Evolutionary conservation across 495 filamentous ascomycete species (phyloP), one percentile per base, ranked within the genome.

Genomic region (Penicillium odoratum): DNA sequence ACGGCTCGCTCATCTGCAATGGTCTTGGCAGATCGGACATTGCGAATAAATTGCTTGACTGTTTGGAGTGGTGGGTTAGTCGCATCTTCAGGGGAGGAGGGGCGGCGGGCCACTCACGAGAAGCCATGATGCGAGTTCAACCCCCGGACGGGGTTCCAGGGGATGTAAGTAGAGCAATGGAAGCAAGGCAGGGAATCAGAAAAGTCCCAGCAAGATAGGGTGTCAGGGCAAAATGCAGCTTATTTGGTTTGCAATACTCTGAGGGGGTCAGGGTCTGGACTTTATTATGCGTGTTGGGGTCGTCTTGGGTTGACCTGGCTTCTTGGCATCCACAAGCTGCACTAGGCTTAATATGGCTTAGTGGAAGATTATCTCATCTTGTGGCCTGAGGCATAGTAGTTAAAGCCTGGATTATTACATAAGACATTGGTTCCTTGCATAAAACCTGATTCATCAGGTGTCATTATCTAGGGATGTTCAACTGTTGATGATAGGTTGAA

Each of bases 41-140:
- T 97, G 70, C 94, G 92, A 76, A 98, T 98, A 78, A 98, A 98
- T 81, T 97, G 93, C 78, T 98, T 98, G 72, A 98, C 93, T 97
- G 65, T 61, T 57, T 38, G 2, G 48, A 16, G 36, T 45, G 59
- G 51, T 51, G 60, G 49, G 58, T 57, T 62, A 64, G 66, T 58
- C 30, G 54, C 58, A 68, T 58, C 65, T 47, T 74, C 69, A 68
- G 71, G 66, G 67, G 72, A 68, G 57, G 60, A 62, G 62, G 60
- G 61, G 60, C 56, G 65, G 59, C 55, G 68, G 64, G 66, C 65
- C 56, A 79, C 83, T 72, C 74, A 88, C 86, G 78, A 72, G 86
- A 88, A 73, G 83, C 83, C 86, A 89, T 89, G 66, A 53, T 53
- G 70, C 76, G 79, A 76, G 65, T 68, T 67, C 67, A 70, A 67